Percentiles rank a stretch among this genome's conserved stretches.
Conservation (phyloP, 129 eudicot species). For the Kitagawia praeruptora region DNA sequence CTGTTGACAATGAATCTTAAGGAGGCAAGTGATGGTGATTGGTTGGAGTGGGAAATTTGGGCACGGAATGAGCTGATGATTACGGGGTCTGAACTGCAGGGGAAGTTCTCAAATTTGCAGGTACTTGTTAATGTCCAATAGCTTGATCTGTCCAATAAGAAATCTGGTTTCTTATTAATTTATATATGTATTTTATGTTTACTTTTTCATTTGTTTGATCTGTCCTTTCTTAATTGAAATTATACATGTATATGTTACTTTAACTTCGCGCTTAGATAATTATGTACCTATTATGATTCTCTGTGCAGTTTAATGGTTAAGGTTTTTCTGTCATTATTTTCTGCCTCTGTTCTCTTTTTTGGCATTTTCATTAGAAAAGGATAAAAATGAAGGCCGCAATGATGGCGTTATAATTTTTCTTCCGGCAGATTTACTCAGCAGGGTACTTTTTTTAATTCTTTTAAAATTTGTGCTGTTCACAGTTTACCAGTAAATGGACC, state of each 20-base stretch:
- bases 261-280: not conserved
- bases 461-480: not conserved
- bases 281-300: not conserved
- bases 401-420: not conserved
- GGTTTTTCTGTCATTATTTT: not conserved
- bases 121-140: conserved; percentile 14
- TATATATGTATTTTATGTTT: not conserved
- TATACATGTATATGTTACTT: not conserved
- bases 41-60: conserved; percentile 62
- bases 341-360: not conserved
- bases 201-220: not conserved
- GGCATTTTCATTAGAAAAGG: not conserved
- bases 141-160: too few species aligned
- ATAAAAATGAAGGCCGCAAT: not conserved
- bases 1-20: conserved; percentile 15
- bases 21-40: conserved; percentile 20
- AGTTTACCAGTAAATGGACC: not conserved
- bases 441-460: not conserved
- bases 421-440: not conserved
- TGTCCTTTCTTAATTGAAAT: not conserved
- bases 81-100: conserved; percentile 71
- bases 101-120: conserved; percentile 66
- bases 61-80: conserved; percentile 70
- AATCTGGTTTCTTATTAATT: not conserved
- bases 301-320: not conserved